Base-by-base conservation (phyloP, 805 yeast species). In the Danielia oregonensis region DNA sequence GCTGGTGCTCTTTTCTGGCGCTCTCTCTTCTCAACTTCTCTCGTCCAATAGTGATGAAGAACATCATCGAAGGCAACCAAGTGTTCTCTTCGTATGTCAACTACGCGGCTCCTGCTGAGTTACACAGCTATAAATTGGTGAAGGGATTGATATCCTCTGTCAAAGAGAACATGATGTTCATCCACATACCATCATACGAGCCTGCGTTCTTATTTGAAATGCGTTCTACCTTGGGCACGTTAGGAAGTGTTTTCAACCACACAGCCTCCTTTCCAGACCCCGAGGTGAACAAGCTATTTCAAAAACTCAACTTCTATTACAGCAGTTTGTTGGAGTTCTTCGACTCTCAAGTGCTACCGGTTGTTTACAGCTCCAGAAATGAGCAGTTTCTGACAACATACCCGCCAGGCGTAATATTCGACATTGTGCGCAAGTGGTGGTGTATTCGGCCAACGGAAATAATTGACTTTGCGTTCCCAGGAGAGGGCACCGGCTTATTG, bases 361-460 rank as follows among this genome's bases (percentile, higher is more conserved):
- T 48, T 5, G 25, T 54, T 6, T 36, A 40, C 18, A 17, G 31
- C 4, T 23, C 21, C 11, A 29, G 52, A 17, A 23, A 49, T 28
- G 48, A 42, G 26, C 30, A 39, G n/a, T 36, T 36, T 27, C 47
- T 47, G n/a, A 30, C 51, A 6, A 37, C 42, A 3, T 55, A 51
- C 37, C 45, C 58, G 6, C 44, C 56, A 4, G 24, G 35, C 7
- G 25, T 32, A 5, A 47, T 46, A 9, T 51, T 40, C 35, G 36
- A 46, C 15, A 37, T 51, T 24, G 34, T 54, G 13, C 44, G 49
- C 30, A 39, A 32, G 26, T 57, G 59, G 60, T 37, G 37, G 22
- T 32, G 22, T 11, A 42, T 50, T 6, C 49, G 43, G 31, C 59
- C 61, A 4, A 17, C 49, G 8, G 48, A 40, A 14, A 40, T 51